Evolutionary conservation across 2,329 filamentous ascomycete species (phyloP).

Genomic region (Madurella mycetomatis): DNA sequence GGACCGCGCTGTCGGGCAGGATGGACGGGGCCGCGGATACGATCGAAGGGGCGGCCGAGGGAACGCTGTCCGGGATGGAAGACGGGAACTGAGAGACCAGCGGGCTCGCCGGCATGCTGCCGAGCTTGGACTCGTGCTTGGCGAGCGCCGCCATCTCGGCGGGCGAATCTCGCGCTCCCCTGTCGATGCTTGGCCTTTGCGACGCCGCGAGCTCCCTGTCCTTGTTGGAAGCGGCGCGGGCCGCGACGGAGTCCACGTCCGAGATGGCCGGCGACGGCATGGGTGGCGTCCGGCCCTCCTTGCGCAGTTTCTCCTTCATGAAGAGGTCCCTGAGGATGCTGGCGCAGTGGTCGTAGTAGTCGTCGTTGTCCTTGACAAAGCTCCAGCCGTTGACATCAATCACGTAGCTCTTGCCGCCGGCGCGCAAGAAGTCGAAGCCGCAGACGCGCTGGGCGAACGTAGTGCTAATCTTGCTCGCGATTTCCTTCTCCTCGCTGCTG

Average conservation of each 20-base stretch:
- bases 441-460: slow-evolving; percentile 94
- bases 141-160: slow-evolving; percentile 20
- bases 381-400: slow-evolving; percentile 99
- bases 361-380: slow-evolving; percentile 98
- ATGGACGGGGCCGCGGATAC: slow-evolving; percentile 38
- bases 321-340: slow-evolving; percentile 86
- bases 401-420: slow-evolving; percentile 86
- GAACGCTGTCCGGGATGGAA: slow-evolving; percentile 27
- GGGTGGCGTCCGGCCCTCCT: slow-evolving; percentile 55
- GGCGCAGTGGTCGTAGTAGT: slow-evolving; percentile 91
- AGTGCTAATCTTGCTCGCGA: slow-evolving; percentile 83
- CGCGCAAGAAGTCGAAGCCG: slow-evolving; percentile 88
- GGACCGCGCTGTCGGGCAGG: slow-evolving; percentile 30
- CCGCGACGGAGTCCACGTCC: slow-evolving; percentile 37
- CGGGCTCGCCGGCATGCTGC: slow-evolving; percentile 25
- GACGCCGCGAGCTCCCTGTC: slow-evolving; percentile 25
- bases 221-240: slow-evolving; percentile 29
- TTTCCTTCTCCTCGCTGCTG: slow-evolving; percentile 71
- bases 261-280: slow-evolving; percentile 44
- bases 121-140: slow-evolving; percentile 29
- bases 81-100: slow-evolving; percentile 22
- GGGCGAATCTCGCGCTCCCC: slow-evolving; percentile 16
- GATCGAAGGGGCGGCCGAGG: slow-evolving; percentile 38
- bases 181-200: slow-evolving; percentile 24
- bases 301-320: slow-evolving; percentile 67